These are phyloP conservation scores for Camellia japonica DNA, from an alignment of 148 eudicot species.

Conservation along the genomic window DNA sequence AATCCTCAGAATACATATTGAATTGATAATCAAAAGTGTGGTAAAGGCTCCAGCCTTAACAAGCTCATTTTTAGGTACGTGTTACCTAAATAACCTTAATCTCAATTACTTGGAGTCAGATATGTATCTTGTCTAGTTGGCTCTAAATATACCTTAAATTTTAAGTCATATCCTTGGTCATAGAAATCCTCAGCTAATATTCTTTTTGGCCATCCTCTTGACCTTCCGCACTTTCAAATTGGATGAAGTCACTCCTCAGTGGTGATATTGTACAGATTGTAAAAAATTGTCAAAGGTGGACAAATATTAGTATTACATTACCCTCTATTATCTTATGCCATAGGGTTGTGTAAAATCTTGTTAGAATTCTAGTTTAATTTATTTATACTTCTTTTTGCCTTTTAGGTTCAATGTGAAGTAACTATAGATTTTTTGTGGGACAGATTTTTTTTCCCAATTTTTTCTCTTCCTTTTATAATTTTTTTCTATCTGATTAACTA, in stretches of 20 bases:
- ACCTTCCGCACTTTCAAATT: not conserved
- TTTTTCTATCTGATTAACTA: constrained; percentile 23
- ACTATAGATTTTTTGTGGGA: not conserved
- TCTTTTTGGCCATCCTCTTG: not conserved
- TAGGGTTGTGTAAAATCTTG: not conserved
- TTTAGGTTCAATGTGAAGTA: not conserved
- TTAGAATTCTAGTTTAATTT: not conserved
- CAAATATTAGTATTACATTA: not conserved
- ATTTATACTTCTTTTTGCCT: not conserved
- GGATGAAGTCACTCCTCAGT: not conserved
- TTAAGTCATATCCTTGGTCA: not conserved
- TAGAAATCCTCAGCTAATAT: not conserved
- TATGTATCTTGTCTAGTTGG: not conserved
- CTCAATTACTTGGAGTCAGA: not conserved
- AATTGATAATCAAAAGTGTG: not conserved
- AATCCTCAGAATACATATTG: not conserved
- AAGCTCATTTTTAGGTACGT: not conserved
- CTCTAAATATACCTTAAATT: not conserved
- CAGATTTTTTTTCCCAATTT: not conserved
- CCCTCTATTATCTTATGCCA: not conserved
- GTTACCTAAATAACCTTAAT: not conserved
- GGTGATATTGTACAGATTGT: not conserved
- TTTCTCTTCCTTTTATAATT: not conserved
- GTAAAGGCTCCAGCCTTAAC: not conserved
- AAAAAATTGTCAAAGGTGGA: not conserved